These are phyloP conservation scores for Neurospora sp. DNA, from an alignment of 495 filamentous ascomycete genomes.

Conservation along the genomic window DNA sequence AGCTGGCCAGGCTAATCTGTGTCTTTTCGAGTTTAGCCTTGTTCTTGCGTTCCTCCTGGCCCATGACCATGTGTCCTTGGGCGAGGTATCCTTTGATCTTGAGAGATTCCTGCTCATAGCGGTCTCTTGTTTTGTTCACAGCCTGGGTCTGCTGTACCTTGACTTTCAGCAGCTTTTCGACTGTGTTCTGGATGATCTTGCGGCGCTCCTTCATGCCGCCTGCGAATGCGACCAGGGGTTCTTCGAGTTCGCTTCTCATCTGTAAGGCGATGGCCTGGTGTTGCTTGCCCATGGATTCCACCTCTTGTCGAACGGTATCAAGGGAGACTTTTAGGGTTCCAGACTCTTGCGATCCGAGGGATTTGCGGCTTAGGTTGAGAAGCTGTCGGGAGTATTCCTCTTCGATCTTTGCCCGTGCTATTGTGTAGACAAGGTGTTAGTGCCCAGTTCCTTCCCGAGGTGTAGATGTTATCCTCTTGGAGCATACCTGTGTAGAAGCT, in stretches of 20 bases:
- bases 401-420: conserved; percentile 87
- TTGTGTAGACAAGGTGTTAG: conserved; percentile 4
- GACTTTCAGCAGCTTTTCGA: conserved; percentile 86
- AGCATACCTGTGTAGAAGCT: conserved; percentile 74
- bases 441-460: background rate
- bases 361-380: conserved; percentile 72
- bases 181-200: conserved; percentile 87
- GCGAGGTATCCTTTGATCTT: conserved; percentile 98
- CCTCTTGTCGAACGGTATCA: conserved; percentile 77
- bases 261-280: conserved; percentile 83
- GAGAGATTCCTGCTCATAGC: conserved; percentile 92
- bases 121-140: conserved; percentile 93
- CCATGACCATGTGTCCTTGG: conserved; percentile 99
- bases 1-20: conserved; percentile 81
- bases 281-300: conserved; percentile 90
- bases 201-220: conserved; percentile 90
- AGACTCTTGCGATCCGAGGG: conserved; percentile 78
- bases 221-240: conserved; percentile 82
- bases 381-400: conserved; percentile 96
- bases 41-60: conserved; percentile 97
- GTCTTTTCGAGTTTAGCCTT: conserved; percentile 99
- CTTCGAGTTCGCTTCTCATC: conserved; percentile 96
- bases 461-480: background rate
- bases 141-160: conserved; percentile 84
- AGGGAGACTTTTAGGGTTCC: conserved; percentile 77